Base-by-base conservation (phyloP, 495 filamentous ascomycete genomes). In the Letharia lupina region DNA sequence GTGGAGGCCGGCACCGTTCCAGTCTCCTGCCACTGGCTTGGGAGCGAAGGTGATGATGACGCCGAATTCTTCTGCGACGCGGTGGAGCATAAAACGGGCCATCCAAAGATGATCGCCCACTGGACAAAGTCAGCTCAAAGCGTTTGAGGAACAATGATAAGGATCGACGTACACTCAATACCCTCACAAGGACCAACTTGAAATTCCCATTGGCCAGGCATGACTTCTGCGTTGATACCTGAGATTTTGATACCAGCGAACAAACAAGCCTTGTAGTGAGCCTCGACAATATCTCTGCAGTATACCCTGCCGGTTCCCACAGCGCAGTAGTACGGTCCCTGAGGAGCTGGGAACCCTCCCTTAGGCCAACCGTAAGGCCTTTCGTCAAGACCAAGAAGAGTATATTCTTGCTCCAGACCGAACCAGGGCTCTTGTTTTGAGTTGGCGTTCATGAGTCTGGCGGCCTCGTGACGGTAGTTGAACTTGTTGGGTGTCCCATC, bases 261-360 rank as follows among this genome's bases (percentile, higher is more conserved):
- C 77, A 98, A 71, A 84, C 94, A 98, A 70, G 91, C 91, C 79
- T 93, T 93, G 88, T 96, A 96, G 83, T 98, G 94, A 66, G 94
- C 89, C 81, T 98, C 94, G 70, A 98, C 92, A 70, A 98, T 93
- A 75, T 98, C 95, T 81, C 94, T 87, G 86, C 92, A 94, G 82
- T 93, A 94, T 75, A 98, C 94, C 83, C 92, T 93, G 81, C 93
- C 93, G 73, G 91, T 90, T 70, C 94, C 94, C 68, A 96, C 92
- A 86, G 93, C 94, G 77, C 94, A 98, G 86, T 98, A 98, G 87
- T 98, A 98, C 62, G 93, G 92, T 69, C 94, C 94, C 80, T 98
- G 95, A 67, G 91, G 89, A 78, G 91, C 94, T 66, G 94, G 94
- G 89, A 88, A 98, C 79, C 95, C 95, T 73, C 89, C 89, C 81